These are phyloP conservation scores for Exidia glandulosa DNA, from an alignment of 768 basidiomycete genomes.

Conservation along the genomic window DNA sequence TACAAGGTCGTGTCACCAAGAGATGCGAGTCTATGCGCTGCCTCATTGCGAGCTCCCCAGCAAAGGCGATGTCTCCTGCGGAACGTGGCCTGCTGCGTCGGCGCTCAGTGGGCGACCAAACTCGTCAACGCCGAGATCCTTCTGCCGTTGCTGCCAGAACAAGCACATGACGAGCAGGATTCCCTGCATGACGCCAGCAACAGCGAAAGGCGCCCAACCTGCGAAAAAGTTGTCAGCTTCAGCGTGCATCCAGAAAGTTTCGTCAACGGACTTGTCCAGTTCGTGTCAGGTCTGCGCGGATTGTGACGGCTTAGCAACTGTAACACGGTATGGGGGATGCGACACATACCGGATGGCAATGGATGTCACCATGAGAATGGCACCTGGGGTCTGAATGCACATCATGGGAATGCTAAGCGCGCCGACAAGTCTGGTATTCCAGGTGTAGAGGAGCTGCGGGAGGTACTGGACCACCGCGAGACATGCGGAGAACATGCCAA, in stretches of 20 bases:
- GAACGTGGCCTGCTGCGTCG: not conserved
- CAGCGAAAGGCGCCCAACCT: slow-evolving; percentile 77
- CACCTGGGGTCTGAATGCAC: slow-evolving; percentile 87
- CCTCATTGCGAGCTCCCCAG: not conserved
- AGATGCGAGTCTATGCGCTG: no score
- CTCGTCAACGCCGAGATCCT: slow-evolving; percentile 68
- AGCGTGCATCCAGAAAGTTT: no score
- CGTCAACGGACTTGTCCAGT: slow-evolving; percentile 62
- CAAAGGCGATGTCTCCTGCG: not conserved
- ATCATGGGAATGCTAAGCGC: slow-evolving; percentile 93
- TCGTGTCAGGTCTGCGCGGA: slow-evolving; percentile 53
- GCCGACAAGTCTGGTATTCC: slow-evolving; percentile 68
- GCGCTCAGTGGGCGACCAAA: slow-evolving; percentile 67
- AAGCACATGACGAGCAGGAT: slow-evolving; percentile 77
- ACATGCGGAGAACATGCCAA: slow-evolving; percentile 70
- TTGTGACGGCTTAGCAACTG: not conserved
- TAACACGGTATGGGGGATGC: not conserved
- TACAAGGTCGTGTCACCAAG: no score
- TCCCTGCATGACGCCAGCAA: slow-evolving; percentile 77
- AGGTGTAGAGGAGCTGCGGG: slow-evolving; percentile 80
- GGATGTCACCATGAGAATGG: slow-evolving; percentile 73
- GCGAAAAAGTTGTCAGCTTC: slow-evolving; percentile 2
- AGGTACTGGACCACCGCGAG: slow-evolving; percentile 80
- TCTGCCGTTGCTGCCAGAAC: slow-evolving; percentile 73
- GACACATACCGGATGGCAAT: slow-evolving; percentile 53